Base-by-base conservation (phyloP, 73 alveolate species). In the Paraurostyla sp. region DNA sequence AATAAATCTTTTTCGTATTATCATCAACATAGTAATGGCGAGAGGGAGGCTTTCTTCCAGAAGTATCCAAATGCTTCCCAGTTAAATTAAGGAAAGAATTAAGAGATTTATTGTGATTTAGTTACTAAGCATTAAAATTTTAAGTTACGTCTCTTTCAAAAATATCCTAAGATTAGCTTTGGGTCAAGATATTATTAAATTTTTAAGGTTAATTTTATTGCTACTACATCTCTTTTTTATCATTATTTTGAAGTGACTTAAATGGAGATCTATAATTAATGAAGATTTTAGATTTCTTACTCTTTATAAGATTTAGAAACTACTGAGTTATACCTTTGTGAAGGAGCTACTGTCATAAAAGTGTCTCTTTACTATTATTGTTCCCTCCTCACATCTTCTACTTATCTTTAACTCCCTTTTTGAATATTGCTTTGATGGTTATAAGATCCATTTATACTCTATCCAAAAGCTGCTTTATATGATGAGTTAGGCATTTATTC, bases 271-370 rank as follows among this genome's bases (percentile, higher is more conserved):
- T 65, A 65, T 38, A 65, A 4, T 6, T 3, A 15, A 22, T 2
- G 35, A 3, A 65, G 18, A 38, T 60, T 27, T 13, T 13, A 65
- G 25, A 13, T 11, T 6, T 11, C 29, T 65, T 65, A 65, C 82
- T 65, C 82, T 38, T 65, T 65, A 22, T 65, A 65, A 22, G 82
- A 65, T 40, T 40, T 65, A 38, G 82, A 65, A n/a, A 45, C 68
- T 23, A 48, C 71, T 6, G 71, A 43, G 35, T 73, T 73, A 27
- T 27, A 48, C 42, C 87, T 45, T 50, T 45, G 71, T 9, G 87
- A 73, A 73, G 87, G 71, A 9, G 71, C 87, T 23, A 45, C 68
- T 32, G 68, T 73, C 87, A 73, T 30, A 50, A 50, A 50, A 43
- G 87, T 73, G 33, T 73, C 73, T 50, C 71, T 48, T 48, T 32